Evolutionary conservation across 2,329 filamentous ascomycete genomes (phyloP), one percentile per base, ranked within the genome.

Genomic region (Aspergillus sp.): DNA sequence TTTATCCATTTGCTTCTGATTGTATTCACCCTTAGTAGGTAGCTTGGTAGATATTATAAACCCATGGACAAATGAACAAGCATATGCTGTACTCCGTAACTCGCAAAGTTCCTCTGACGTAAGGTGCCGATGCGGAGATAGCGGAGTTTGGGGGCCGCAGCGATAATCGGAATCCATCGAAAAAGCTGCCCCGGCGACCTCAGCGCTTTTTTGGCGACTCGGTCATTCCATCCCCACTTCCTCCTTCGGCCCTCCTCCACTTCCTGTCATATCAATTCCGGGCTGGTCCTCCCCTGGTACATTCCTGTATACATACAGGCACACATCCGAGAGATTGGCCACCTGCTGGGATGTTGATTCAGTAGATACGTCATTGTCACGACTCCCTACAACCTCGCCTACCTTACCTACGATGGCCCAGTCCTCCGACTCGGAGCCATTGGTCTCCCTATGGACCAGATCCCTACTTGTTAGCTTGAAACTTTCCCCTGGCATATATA

Each of bases 401-500:
- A 22, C 22, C 39, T 16, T 46, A 6, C 26, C 50, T 22, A 56
- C 58, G 29, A 74, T 74, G 67, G 61, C 67, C 56, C 66, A 73
- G 57, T 66, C 69, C 64, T 54, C 60, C 32, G 69, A 73, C 45
- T 59, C 69, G 56, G 69, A 72, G 65, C 68, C 74, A 60, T 66
- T 75, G 68, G 75, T 76, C 45, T 72, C 77, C 31, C 68, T 75
- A 22, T 80, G 78, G 78, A 78, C 76, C 45, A 73, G 77, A 62
- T 80, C 78, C 29, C 69, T 79, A 45, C 62, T 76, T 59, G 74
- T 77, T 75, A 46, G 66, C 55, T 39, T 32, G 10, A 20, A n/a
- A 20, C 20, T 22, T 56, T 42, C 29, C n/a, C 24, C 42, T 29
- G 6, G 22, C 42, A 31, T 56, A 20, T 20, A 20, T 20, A 20